Evolutionary conservation across 495 filamentous ascomycete species (phyloP).

Genomic region (Penicillium angulare): DNA sequence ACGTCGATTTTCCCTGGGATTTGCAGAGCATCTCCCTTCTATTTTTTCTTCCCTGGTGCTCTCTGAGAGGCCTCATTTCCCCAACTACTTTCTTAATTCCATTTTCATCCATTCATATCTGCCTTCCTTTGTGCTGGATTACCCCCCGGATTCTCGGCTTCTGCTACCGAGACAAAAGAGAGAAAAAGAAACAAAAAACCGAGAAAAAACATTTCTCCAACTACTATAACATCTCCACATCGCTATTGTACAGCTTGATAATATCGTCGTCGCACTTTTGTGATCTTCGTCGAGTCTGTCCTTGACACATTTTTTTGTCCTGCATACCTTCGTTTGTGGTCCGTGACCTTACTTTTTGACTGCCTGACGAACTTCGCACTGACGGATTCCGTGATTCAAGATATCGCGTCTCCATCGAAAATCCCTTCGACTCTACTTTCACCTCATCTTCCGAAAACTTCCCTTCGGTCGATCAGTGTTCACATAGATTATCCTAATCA

Average conservation of each 20-base stretch:
- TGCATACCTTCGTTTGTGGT: conserved; percentile 26
- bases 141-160: conserved; percentile 1
- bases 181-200: conserved; percentile 2
- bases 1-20: conserved; percentile 17
- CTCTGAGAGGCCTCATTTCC: conserved; percentile 10
- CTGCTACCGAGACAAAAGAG: background rate
- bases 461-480: conserved; percentile 16
- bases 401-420: conserved; percentile 16
- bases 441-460: conserved; percentile 12
- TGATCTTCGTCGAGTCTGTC: conserved; percentile 14
- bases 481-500: conserved; percentile 33
- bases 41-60: conserved; percentile 21
- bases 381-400: conserved; percentile 11
- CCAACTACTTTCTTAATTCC: conserved; percentile 24
- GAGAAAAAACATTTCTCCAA: background rate
- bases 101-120: conserved; percentile 4
- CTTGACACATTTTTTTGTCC: conserved; percentile 6
- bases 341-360: conserved; percentile 9
- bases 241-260: conserved; percentile 27
- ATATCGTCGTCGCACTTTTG: conserved; percentile 10
- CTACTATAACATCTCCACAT: background rate
- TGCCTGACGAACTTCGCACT: conserved; percentile 9
- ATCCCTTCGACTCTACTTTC: conserved; percentile 2
- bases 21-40: conserved; percentile 47
- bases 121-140: background rate